Evolutionary conservation across 306 rosid species (phyloP).

Genomic region (Citrullus mucosospermus): DNA sequence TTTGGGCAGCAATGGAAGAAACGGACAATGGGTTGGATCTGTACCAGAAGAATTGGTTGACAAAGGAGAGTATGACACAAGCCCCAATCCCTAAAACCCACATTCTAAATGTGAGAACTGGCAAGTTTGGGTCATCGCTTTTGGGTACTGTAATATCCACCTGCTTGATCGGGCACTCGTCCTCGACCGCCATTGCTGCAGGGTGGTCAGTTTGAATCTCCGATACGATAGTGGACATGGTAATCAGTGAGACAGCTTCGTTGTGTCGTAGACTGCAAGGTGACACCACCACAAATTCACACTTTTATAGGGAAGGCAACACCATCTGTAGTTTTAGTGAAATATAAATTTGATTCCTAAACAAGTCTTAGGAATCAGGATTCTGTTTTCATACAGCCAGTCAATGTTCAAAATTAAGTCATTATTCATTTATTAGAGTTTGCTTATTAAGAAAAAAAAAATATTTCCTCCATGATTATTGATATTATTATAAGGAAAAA

Average conservation of each 20-base stretch:
- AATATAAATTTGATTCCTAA: no score
- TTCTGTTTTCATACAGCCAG: no score
- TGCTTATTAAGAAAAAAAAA: no score
- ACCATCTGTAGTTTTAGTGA: background rate
- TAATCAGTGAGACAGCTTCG: background rate
- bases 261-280: background rate
- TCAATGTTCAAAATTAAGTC: no score
- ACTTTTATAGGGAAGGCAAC: no score
- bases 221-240: background rate
- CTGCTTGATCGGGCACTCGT: conserved; percentile 36
- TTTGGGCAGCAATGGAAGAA: conserved; percentile 61
- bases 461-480: no score
- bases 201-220: conserved; percentile 6
- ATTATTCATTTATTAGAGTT: no score
- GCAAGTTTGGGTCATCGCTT: conserved; percentile 59
- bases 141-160: conserved; percentile 71
- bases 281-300: background rate
- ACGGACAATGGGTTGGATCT: conserved; percentile 56
- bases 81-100: conserved; percentile 68
- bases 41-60: conserved; percentile 87
- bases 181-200: background rate
- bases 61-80: conserved; percentile 57
- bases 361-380: no score
- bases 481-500: no score
- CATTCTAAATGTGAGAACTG: conserved; percentile 69